Evolutionary conservation across 2,329 filamentous ascomycete genomes (phyloP).

Genomic region (Ascocoryne sarcoides): DNA sequence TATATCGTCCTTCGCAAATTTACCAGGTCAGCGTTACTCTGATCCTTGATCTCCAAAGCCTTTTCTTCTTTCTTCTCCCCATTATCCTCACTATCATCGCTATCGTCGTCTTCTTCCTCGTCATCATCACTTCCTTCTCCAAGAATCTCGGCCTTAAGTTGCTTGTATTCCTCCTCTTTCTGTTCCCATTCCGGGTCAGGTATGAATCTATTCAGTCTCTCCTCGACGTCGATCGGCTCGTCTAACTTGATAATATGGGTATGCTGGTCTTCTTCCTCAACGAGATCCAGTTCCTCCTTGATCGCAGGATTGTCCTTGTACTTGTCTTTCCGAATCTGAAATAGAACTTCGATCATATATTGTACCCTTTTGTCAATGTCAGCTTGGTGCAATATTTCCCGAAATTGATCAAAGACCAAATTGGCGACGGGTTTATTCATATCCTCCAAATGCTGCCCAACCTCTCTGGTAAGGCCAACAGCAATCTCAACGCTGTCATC

Average conservation of each 20-base stretch:
- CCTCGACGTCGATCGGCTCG: conserved; percentile 75
- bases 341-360: conserved; percentile 97
- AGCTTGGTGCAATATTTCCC: conserved; percentile 89
- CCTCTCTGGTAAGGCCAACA: conserved; percentile 84
- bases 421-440: conserved; percentile 86
- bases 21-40: conserved; percentile 91
- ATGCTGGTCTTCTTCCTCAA: conserved; percentile 97
- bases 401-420: conserved; percentile 90
- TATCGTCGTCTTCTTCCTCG: conserved; percentile 54
- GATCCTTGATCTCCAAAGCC: conserved; percentile 92
- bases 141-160: conserved; percentile 84
- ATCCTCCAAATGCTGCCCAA: conserved; percentile 88
- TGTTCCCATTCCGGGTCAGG: conserved; percentile 83
- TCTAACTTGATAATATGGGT: conserved; percentile 80
- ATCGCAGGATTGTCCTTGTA: conserved; percentile 92
- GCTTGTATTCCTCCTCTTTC: conserved; percentile 83
- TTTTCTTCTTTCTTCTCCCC: conserved; percentile 72
- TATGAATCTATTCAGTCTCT: conserved; percentile 92
- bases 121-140: conserved; percentile 87
- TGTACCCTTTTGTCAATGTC: conserved; percentile 98
- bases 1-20: conserved; percentile 92
- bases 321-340: conserved; percentile 90
- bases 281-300: conserved; percentile 85
- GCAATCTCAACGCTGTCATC: conserved; percentile 98
- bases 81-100: conserved; percentile 57